phyloP scores from a whole-genome alignment of 1,284 basidiomycete species.

The Erythrobasidium hasegawianum region DNA sequence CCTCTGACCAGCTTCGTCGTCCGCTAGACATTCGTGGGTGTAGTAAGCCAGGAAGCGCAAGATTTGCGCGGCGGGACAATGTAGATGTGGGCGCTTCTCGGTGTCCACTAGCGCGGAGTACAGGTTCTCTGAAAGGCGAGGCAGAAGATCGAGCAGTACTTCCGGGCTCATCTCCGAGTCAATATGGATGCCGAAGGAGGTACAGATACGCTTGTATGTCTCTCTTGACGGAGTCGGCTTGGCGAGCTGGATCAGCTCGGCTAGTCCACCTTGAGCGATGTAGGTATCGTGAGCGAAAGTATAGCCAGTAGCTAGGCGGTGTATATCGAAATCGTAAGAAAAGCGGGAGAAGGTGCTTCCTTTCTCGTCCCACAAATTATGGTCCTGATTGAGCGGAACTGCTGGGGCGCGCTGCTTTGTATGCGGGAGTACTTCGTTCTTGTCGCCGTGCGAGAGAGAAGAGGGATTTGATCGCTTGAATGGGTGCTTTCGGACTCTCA shows the following conservation, averaged over 20 bases:
- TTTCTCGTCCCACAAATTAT: conserved; percentile 37
- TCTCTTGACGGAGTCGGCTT: conserved; percentile 41
- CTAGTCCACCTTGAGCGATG: conserved; percentile 58
- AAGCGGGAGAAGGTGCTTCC: conserved; percentile 43
- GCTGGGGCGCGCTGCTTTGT: neutral
- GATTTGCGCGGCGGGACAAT: conserved; percentile 35
- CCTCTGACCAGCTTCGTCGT: neutral
- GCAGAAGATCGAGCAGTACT: conserved; percentile 52
- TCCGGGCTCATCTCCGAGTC: conserved; percentile 51
- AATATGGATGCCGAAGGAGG: conserved; percentile 47
- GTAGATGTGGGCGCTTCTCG: neutral
- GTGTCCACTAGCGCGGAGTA: conserved; percentile 39
- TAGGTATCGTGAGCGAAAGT: conserved; percentile 57
- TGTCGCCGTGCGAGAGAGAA: neutral
- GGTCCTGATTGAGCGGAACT: neutral
- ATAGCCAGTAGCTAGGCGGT: conserved; percentile 55
- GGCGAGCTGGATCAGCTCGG: conserved; percentile 55
- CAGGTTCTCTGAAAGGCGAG: conserved; percentile 54
- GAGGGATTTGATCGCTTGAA: neutral
- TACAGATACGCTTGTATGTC: neutral
- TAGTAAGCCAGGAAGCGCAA: conserved; percentile 52
- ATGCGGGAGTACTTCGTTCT: neutral
- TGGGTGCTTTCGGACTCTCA: too few species aligned
- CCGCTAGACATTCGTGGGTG: conserved; percentile 47
- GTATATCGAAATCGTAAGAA: conserved; percentile 56